Conservation (phyloP, 768 basidiomycete genomes). For the Sarcodon aspratus region DNA sequence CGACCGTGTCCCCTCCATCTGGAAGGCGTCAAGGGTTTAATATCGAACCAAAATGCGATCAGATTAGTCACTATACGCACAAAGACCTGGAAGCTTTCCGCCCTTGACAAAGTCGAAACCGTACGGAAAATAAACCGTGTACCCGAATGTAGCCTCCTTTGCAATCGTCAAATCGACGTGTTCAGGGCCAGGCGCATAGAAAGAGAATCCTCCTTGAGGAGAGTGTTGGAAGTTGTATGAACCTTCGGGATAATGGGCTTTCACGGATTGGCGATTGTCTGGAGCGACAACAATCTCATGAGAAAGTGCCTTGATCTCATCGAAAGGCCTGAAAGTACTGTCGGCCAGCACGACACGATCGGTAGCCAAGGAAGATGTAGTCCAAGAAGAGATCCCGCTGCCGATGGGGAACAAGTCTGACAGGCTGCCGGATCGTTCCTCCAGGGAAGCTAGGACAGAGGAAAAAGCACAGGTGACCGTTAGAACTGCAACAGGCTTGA, state of each 20-base stretch:
- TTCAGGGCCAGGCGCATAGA: slow-evolving; percentile 54
- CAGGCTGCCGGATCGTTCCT: no score
- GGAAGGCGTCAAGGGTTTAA: background rate
- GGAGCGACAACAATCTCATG: slow-evolving; percentile 15
- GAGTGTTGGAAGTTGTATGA: slow-evolving; percentile 38
- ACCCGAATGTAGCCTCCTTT: slow-evolving; percentile 53
- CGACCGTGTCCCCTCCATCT: slow-evolving; percentile 48
- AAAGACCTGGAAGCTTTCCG: slow-evolving; percentile 66
- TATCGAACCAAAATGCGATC: background rate
- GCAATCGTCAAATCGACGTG: slow-evolving; percentile 44
- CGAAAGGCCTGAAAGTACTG: slow-evolving; percentile 13
- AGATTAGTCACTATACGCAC: slow-evolving; percentile 25
- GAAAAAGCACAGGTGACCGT: no score
- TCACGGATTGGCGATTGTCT: slow-evolving; percentile 13
- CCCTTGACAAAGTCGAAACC: slow-evolving; percentile 59
- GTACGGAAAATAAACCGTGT: slow-evolving; percentile 48
- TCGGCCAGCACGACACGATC: slow-evolving; percentile 15
- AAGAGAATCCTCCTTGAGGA: slow-evolving; percentile 52
- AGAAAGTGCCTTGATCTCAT: slow-evolving; percentile 10
- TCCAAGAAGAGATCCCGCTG: slow-evolving; percentile 9
- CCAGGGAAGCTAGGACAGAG: no score
- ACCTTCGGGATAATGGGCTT: slow-evolving; percentile 25
- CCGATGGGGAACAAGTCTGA: no score
- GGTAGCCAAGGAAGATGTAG: slow-evolving; percentile 10
- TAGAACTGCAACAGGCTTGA: no score